Base-by-base conservation (phyloP, 2,329 filamentous ascomycete genomes). In the Colletotrichum magnum region DNA sequence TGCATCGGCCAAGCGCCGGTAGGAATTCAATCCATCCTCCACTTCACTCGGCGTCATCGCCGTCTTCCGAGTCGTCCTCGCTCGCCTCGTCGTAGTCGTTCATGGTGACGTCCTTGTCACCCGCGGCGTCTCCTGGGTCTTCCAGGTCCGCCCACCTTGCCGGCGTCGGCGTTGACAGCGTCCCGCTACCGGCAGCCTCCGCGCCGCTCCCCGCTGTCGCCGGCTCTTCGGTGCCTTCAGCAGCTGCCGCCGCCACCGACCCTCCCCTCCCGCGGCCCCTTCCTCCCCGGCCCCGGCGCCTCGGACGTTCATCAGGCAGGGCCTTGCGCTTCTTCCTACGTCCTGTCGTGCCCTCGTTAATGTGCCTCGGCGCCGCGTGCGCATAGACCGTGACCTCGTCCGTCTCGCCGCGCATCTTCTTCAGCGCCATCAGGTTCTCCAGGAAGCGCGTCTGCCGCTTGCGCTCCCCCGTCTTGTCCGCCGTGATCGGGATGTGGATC, bases 351-450 rank as follows among this genome's bases (percentile, higher is more conserved):
- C 70, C 65, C 16, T 65, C 65, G 21, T 74, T 64, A 68, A 76
- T 77, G 54, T 74, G 73, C 50, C 75, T 72, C 36, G 75, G 71
- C 21, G 82, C 83, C 47, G 85, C 82, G 28, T 79, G 76, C 6
- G 87, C 86, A 75, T 88, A 86, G 5, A 91, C 84, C 0, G 90
- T 92, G 28, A 93, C 90, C 16, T 87, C 80, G 75, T 94, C 92
- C 18, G 78, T 83, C 77, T 94, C 90, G 7, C 90, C 90, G 73
- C 85, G 89, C 32, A 84, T 84, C 57, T 84, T 85, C 78, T 94
- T 94, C 59, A 92, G 79, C 13, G 86, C 84, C 72, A 91, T 91
- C 26, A 94, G 75, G 32, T 88, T 88, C 73, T 92, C 88, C 1
- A 94, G 79, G 75, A 94, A 94, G 9, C 85, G 78, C 5, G 84